Evolutionary conservation across 768 basidiomycete species (phyloP).

Genomic region (Tricholoma hemisulphureum): DNA sequence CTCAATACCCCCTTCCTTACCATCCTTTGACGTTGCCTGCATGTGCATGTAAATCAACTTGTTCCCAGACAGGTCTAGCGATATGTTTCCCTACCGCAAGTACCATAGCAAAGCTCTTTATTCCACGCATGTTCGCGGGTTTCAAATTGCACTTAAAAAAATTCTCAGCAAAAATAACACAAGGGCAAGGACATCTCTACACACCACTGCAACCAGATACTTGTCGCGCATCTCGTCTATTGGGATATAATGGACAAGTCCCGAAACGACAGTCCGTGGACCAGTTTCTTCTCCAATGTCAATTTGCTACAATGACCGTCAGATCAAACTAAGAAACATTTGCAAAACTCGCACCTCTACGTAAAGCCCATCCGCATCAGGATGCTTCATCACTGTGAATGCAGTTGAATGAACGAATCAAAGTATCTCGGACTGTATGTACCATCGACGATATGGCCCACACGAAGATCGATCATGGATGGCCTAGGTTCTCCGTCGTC

Average conservation of each 20-base stretch:
- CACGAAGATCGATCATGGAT: conserved; percentile 95
- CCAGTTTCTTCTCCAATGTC: conserved; percentile 94
- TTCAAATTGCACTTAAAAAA: conserved; percentile 80
- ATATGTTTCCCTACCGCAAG: conserved; percentile 64
- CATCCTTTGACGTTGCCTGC: conserved; percentile 87
- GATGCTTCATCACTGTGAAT: conserved; percentile 84
- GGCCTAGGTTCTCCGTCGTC: conserved; percentile 85
- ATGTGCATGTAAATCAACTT: conserved; percentile 2
- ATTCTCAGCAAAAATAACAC: not conserved
- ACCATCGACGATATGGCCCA: conserved; percentile 93
- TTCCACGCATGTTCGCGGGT: conserved; percentile 94
- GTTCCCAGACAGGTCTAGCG: not conserved
- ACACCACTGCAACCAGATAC: conserved; percentile 79
- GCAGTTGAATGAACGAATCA: not conserved
- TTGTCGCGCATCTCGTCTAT: conserved; percentile 90
- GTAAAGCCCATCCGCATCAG: conserved; percentile 97
- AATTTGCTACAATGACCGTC: conserved; percentile 63
- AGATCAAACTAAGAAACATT: not conserved
- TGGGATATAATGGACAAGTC: conserved; percentile 93
- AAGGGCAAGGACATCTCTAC: conserved; percentile 19
- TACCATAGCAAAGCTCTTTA: conserved; percentile 98
- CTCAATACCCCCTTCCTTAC: conserved; percentile 88
- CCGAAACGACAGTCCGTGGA: conserved; percentile 94
- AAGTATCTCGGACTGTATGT: conserved; percentile 23
- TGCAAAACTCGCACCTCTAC: conserved; percentile 61